Percentiles rank a stretch among this genome's conserved stretches.
Evolutionary conservation across 192 early-diverging fungal species (phyloP).

Genomic region (Mortierella claussenii): DNA sequence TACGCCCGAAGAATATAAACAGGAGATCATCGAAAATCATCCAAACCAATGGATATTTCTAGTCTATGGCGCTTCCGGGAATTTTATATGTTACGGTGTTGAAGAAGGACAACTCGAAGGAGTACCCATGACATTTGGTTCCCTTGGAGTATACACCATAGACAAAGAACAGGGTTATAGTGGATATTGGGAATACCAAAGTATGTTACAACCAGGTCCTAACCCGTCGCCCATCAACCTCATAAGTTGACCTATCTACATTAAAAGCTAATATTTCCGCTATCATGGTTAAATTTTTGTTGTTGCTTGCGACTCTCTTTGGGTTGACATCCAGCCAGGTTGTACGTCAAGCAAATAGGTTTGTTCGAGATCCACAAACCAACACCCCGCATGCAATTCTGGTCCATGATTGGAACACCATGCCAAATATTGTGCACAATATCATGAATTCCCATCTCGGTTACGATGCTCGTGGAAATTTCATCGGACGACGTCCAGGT

Average conservation of each 20-base stretch:
- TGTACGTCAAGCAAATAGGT: too few relatives aligned
- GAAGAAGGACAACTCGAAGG: neutral
- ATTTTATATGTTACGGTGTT: neutral
- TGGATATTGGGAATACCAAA: neutral
- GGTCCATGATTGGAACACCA: neutral
- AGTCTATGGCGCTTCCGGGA: neutral
- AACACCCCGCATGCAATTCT: too few relatives aligned
- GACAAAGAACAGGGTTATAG: neutral
- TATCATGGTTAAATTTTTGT: too few relatives aligned
- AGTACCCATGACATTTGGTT: neutral
- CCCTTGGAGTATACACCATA: neutral
- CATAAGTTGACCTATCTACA: too few relatives aligned
- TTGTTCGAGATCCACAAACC: too few relatives aligned
- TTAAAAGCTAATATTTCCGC: too few relatives aligned
- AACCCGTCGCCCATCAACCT: too few relatives aligned
- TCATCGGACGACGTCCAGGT: neutral
- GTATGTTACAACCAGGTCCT: too few relatives aligned
- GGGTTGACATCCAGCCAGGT: too few relatives aligned
- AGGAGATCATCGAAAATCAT: neutral
- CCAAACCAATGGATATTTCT: neutral
- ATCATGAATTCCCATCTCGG: neutral
- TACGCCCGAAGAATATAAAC: neutral
- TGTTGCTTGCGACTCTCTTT: too few relatives aligned
- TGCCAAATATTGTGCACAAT: constrained; percentile 1
- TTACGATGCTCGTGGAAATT: neutral